These are phyloP conservation scores for Fusarium sp. DNA, from an alignment of 2,329 filamentous ascomycete species.

Conservation along the genomic window DNA sequence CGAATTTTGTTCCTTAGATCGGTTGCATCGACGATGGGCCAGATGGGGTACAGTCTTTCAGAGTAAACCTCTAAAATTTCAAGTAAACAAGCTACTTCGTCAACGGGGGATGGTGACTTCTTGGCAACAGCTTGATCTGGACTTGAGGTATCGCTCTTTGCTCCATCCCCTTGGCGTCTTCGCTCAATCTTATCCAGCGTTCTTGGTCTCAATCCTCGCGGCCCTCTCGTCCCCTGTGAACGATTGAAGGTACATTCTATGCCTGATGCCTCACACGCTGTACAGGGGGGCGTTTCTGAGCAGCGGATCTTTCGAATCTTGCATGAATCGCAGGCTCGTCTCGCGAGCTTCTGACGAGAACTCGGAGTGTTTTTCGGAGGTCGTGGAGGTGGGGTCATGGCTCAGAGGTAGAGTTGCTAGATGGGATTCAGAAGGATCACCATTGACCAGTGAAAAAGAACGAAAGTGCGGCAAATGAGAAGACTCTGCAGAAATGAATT, in stretches of 20 bases:
- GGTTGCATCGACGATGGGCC: slow-evolving; percentile 60
- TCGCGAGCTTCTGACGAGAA: slow-evolving; percentile 34
- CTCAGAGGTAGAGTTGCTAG: neutral
- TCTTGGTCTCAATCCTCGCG: slow-evolving; percentile 56
- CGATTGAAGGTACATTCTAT: slow-evolving; percentile 62
- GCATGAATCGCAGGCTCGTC: slow-evolving; percentile 60
- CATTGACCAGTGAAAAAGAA: neutral
- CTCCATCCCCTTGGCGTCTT: slow-evolving; percentile 24
- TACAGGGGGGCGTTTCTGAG: slow-evolving; percentile 58
- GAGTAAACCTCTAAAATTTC: slow-evolving; percentile 56
- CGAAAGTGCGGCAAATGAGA: slow-evolving; percentile 9
- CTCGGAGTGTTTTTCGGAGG: slow-evolving; percentile 30
- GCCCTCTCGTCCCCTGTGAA: slow-evolving; percentile 55
- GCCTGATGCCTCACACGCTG: slow-evolving; percentile 54
- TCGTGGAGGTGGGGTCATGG: slow-evolving; percentile 31
- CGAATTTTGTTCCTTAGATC: slow-evolving; percentile 51
- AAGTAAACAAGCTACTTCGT: slow-evolving; percentile 43
- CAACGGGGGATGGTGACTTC: slow-evolving; percentile 18
- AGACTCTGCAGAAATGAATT: neutral
- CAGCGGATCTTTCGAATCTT: slow-evolving; percentile 64
- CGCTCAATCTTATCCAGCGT: slow-evolving; percentile 54
- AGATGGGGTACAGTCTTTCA: slow-evolving; percentile 61
- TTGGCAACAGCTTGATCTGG: neutral
- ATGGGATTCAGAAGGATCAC: neutral
- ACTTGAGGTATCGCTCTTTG: slow-evolving; percentile 10